phyloP scores from a whole-genome alignment of 306 rosid species.

The Luffa acutangula region DNA sequence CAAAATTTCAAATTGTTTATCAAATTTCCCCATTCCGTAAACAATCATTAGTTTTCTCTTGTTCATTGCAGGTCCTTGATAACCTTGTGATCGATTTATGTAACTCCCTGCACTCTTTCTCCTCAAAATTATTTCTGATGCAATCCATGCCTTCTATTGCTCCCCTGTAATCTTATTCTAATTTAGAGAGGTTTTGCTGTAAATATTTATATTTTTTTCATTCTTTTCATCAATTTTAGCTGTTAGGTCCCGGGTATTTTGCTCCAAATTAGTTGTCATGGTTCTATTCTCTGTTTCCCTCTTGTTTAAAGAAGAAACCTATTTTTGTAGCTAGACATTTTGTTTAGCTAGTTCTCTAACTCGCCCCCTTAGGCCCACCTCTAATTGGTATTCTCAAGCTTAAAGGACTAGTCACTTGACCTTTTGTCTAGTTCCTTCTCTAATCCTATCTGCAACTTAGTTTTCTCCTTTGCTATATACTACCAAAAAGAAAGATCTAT shows the following conservation, averaged over 20 bases:
- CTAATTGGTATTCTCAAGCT: conserved; percentile 83
- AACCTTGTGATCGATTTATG: conserved; percentile 64
- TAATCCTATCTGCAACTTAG: conserved; percentile 69
- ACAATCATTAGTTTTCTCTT: conserved; percentile 96
- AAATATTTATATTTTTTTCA: conserved; percentile 46
- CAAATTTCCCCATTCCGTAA: too few relatives aligned
- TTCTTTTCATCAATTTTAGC: too few relatives aligned
- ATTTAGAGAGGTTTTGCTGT: conserved; percentile 39
- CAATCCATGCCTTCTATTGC: conserved; percentile 49
- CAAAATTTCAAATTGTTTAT: too few relatives aligned
- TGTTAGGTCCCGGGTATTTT: too few relatives aligned
- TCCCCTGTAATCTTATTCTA: conserved; percentile 48
- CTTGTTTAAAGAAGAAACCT: conserved; percentile 59
- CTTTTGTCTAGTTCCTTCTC: conserved; percentile 93
- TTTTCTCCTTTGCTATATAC: conserved; percentile 92
- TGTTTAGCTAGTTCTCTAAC: conserved; percentile 98
- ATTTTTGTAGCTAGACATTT: conserved; percentile 90
- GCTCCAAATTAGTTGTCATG: too few relatives aligned
- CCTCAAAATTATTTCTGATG: conserved; percentile 47
- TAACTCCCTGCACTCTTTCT: conserved; percentile 74
- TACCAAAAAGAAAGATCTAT: too few relatives aligned
- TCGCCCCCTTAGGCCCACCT: conserved; percentile 88
- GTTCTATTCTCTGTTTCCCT: too few relatives aligned
- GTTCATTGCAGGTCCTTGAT: conserved; percentile 73
- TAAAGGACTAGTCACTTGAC: conserved; percentile 86